Conservation (phyloP, 2,329 filamentous ascomycete genomes). For the Colletotrichum liriopes region DNA sequence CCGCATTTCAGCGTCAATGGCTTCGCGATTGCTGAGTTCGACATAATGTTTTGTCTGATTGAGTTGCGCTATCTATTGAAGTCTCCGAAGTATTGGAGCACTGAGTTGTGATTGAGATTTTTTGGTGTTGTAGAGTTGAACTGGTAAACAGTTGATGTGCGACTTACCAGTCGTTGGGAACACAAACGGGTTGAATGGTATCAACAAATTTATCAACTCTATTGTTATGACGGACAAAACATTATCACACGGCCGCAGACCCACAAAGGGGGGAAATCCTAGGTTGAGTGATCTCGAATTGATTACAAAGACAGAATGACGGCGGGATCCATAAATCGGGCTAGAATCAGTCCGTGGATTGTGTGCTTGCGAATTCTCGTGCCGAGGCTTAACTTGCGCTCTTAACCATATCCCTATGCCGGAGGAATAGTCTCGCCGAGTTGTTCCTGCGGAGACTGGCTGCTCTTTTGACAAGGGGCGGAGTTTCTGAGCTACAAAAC, state of each 20-base stretch:
- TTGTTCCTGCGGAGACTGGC: not conserved
- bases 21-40: slow-evolving; percentile 22
- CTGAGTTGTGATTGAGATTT: not conserved
- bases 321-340: slow-evolving; percentile 3
- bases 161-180: not conserved
- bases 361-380: not conserved
- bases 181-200: not conserved
- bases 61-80: not conserved
- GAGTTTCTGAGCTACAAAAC: not conserved
- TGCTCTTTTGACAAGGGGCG: not conserved
- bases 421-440: slow-evolving; percentile 25
- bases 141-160: not conserved
- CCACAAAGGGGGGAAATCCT: slow-evolving; percentile 21
- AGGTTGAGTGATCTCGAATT: not conserved
- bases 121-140: too few relatives aligned
- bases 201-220: not conserved
- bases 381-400: slow-evolving; percentile 17
- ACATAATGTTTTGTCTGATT: slow-evolving; percentile 9
- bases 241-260: not conserved
- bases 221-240: not conserved
- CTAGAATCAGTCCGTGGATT: slow-evolving; percentile 10
- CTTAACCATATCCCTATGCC: not conserved
- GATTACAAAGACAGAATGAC: slow-evolving; percentile 21
- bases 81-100: not conserved
- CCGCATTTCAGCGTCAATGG: slow-evolving; percentile 69